A percentile compares a stretch with the other conserved stretches of the same genome.
Evolutionary conservation across 176 grass and related monocot species (phyloP).

Genomic region (Echinochloa phyllopogon): DNA sequence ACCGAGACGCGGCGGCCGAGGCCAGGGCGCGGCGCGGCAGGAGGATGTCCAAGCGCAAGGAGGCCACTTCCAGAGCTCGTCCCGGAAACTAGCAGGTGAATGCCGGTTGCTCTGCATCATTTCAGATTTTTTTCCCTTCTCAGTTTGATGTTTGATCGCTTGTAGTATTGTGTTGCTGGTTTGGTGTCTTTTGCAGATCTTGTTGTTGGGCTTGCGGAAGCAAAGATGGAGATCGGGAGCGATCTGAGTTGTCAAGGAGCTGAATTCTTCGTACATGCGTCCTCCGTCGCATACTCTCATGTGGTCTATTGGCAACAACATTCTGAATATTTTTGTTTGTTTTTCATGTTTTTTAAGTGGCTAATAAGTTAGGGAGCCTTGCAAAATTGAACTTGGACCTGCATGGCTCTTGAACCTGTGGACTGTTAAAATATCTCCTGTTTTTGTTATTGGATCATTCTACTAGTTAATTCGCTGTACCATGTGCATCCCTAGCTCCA

Average conservation of each 20-base stretch:
- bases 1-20: background rate
- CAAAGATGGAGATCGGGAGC: background rate
- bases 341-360: background rate
- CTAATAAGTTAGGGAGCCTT: background rate
- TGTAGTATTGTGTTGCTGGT: background rate
- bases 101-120: background rate
- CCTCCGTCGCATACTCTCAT: background rate
- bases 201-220: background rate
- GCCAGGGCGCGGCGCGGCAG: background rate
- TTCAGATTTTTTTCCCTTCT: background rate
- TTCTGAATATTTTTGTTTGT: background rate
- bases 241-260: background rate
- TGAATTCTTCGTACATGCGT: background rate
- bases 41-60: conserved; percentile 11
- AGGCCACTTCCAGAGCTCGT: background rate
- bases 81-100: background rate
- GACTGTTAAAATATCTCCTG: background rate
- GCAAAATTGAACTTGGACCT: background rate
- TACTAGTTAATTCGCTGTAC: background rate
- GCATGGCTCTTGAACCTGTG: background rate
- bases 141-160: background rate
- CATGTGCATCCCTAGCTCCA: no score
- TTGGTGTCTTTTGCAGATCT: background rate
- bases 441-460: background rate
- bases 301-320: background rate